Conservation (phyloP, 2,329 filamentous ascomycete species). For the Zopfia rhizophila region DNA sequence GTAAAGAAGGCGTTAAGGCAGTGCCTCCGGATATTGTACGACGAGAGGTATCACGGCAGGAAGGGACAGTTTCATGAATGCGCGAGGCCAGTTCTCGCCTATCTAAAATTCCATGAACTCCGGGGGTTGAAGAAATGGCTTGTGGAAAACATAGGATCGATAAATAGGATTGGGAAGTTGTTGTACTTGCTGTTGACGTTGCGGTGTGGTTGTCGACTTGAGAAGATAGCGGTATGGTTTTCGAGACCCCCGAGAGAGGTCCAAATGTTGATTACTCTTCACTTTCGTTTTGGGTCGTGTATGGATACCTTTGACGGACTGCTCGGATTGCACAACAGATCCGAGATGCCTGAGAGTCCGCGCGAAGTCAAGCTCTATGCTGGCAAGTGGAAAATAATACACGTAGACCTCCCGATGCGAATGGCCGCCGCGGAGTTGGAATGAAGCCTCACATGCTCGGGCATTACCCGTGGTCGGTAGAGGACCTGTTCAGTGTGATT, state of each 20-base stretch:
- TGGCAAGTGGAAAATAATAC: slow-evolving; percentile 32
- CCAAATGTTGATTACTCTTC: slow-evolving; percentile 6
- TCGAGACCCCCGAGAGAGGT: slow-evolving; percentile 40
- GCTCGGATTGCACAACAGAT: slow-evolving; percentile 35
- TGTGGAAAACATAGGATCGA: slow-evolving; percentile 16
- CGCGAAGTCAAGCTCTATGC: slow-evolving; percentile 19
- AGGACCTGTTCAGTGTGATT: slow-evolving; percentile 34
- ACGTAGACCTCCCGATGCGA: slow-evolving; percentile 14
- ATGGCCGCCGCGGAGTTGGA: slow-evolving; percentile 24
- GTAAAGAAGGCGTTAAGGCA: too few relatives aligned
- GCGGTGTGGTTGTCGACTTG: slow-evolving; percentile 38
- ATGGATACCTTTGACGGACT: slow-evolving; percentile 38
- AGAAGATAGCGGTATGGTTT: slow-evolving; percentile 39
- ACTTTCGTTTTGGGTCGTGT: slow-evolving; percentile 20
- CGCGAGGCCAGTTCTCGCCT: slow-evolving; percentile 31
- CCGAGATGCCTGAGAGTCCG: slow-evolving; percentile 21
- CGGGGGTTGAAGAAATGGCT: slow-evolving; percentile 35
- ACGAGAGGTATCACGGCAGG: too few relatives aligned
- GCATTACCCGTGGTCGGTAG: slow-evolving; percentile 30
- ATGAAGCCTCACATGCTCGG: too few relatives aligned
- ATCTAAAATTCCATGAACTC: slow-evolving; percentile 40
- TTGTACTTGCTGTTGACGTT: slow-evolving; percentile 39
- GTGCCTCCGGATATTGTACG: too few relatives aligned
- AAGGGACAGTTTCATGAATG: too few relatives aligned
- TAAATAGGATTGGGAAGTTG: slow-evolving; percentile 40